These are phyloP conservation scores for Melastoma candidum DNA, from an alignment of 441 rosid species.

Conservation along the genomic window DNA sequence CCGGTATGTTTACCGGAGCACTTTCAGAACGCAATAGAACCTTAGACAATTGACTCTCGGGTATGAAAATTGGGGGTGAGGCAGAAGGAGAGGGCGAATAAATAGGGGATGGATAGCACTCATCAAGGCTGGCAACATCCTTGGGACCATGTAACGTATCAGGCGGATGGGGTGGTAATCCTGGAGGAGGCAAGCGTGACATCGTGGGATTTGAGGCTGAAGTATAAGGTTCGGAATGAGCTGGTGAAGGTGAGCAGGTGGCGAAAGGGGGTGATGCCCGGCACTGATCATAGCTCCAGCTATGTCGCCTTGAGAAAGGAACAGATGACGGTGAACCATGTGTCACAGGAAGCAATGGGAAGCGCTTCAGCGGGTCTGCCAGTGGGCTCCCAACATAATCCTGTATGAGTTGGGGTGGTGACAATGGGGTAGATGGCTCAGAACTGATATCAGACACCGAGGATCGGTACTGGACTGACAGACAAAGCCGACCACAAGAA, in stretches of 20 bases:
- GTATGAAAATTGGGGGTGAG: slow-evolving; percentile 50
- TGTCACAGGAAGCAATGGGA: slow-evolving; percentile 49
- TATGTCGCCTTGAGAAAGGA: slow-evolving; percentile 74
- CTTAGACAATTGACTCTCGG: slow-evolving; percentile 31
- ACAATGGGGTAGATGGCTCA: slow-evolving; percentile 28
- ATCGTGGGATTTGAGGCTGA: slow-evolving; percentile 44
- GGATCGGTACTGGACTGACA: background rate
- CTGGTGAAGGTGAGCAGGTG: slow-evolving; percentile 74
- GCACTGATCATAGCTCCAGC: slow-evolving; percentile 77
- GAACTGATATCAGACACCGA: background rate
- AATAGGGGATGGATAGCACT: slow-evolving; percentile 48
- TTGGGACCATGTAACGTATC: slow-evolving; percentile 39
- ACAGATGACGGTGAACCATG: slow-evolving; percentile 74
- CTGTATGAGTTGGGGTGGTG: slow-evolving; percentile 13
- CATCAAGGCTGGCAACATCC: slow-evolving; percentile 37
- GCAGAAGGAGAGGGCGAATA: slow-evolving; percentile 72
- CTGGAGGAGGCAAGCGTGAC: slow-evolving; percentile 26
- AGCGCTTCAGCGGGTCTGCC: background rate
- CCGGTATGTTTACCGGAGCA: slow-evolving; percentile 66
- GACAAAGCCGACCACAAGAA: slow-evolving; percentile 3
- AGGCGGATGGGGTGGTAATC: slow-evolving; percentile 53
- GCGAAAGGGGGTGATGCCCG: slow-evolving; percentile 61
- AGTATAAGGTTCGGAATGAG: slow-evolving; percentile 58
- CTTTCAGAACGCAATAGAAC: slow-evolving; percentile 59
- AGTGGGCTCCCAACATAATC: slow-evolving; percentile 3